These are phyloP conservation scores for Aspergillus tamarii DNA, from an alignment of 2,329 filamentous ascomycete genomes.

Conservation along the genomic window DNA sequence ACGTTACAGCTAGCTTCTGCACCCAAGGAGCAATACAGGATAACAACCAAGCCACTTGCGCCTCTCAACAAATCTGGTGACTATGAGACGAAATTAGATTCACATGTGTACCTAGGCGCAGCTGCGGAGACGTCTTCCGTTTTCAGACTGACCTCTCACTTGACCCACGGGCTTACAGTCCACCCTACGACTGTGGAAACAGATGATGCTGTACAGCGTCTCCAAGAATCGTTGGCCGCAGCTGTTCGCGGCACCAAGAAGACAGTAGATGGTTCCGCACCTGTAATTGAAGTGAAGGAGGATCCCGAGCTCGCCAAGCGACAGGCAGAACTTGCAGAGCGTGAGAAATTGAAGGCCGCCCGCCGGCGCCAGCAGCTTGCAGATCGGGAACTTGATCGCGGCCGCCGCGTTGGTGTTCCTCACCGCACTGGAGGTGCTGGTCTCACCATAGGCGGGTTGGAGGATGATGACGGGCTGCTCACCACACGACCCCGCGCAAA, in stretches of 20 bases:
- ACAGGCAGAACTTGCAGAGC: conserved; percentile 62
- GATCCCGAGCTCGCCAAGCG: conserved; percentile 65
- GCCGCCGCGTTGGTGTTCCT: conserved; percentile 51
- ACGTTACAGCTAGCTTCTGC: conserved; percentile 68
- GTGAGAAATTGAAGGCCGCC: conserved; percentile 58
- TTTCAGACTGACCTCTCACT: conserved; percentile 64
- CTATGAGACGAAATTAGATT: conserved; percentile 60
- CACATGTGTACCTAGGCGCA: conserved; percentile 66
- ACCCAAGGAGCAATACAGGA: conserved; percentile 63
- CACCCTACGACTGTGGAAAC: conserved; percentile 59
- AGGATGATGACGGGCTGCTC: conserved; percentile 58
- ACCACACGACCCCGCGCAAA: conserved; percentile 45
- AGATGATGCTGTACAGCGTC: conserved; percentile 63
- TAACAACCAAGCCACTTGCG: conserved; percentile 61
- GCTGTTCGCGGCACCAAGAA: conserved; percentile 57
- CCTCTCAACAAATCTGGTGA: conserved; percentile 56
- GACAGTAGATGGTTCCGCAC: conserved; percentile 55
- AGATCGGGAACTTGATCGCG: conserved; percentile 59
- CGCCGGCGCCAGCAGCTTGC: conserved; percentile 60
- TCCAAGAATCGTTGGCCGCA: conserved; percentile 64
- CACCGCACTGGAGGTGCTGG: conserved; percentile 52
- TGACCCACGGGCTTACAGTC: conserved; percentile 63
- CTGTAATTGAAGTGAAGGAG: conserved; percentile 61
- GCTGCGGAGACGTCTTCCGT: conserved; percentile 61
- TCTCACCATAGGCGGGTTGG: conserved; percentile 59